These are phyloP conservation scores for Cardiospermum halicacabum DNA, from an alignment of 345 rosid species.

Conservation along the genomic window DNA sequence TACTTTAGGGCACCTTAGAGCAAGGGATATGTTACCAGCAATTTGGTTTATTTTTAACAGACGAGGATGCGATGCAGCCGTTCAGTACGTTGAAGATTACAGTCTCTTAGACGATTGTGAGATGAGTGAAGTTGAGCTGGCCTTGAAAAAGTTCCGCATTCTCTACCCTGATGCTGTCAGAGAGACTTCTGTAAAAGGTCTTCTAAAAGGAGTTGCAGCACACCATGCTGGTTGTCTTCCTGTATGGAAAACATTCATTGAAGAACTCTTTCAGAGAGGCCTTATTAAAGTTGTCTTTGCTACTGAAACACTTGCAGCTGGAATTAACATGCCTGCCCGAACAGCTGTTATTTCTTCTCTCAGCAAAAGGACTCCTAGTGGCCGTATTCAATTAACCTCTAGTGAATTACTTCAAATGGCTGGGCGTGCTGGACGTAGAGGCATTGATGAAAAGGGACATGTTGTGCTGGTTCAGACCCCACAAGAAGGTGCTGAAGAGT, in stretches of 20 bases:
- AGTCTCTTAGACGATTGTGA: conserved; percentile 79
- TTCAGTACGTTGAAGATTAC: conserved; percentile 74
- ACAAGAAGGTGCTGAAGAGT: conserved; percentile 90
- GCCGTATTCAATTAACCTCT: conserved; percentile 67
- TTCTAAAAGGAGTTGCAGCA: conserved; percentile 78
- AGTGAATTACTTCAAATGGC: conserved; percentile 96
- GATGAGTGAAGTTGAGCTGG: conserved; percentile 81
- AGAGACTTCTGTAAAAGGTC: conserved; percentile 81
- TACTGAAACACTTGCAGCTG: conserved; percentile 96
- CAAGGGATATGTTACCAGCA: conserved; percentile 84
- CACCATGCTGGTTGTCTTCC: conserved; percentile 99
- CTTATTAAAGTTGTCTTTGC: conserved; percentile 93
- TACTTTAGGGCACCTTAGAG: conserved; percentile 66
- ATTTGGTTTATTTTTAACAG: conserved; percentile 94
- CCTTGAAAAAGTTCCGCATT: conserved; percentile 68
- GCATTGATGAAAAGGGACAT: conserved; percentile 81
- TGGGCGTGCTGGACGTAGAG: conserved; percentile 98
- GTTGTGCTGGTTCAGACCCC: conserved; percentile 79
- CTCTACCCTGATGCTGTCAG: conserved; percentile 93
- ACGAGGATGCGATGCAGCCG: conserved; percentile 95
- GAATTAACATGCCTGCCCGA: conserved; percentile 98
- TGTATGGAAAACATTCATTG: conserved; percentile 88
- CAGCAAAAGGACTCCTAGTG: conserved; percentile 64
- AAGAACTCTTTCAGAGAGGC: conserved; percentile 87
- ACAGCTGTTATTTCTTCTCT: conserved; percentile 87